A percentile compares a stretch with the other conserved stretches of the same genome.
These are phyloP conservation scores for Pseudogymnoascus sp. DNA, from an alignment of 2,329 filamentous ascomycete species.

Conservation along the genomic window DNA sequence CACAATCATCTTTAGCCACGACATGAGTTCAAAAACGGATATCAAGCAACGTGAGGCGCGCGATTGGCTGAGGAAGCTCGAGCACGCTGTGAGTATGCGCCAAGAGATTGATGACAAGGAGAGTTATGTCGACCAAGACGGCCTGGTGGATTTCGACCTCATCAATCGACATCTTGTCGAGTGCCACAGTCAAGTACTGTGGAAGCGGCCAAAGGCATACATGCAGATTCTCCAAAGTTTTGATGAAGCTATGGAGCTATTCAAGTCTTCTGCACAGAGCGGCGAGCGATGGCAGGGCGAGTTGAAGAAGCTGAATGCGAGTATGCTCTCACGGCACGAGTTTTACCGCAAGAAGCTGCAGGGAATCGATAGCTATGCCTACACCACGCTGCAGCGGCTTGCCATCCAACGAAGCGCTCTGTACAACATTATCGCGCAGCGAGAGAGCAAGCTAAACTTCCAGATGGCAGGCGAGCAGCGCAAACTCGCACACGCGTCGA, in stretches of 20 bases:
- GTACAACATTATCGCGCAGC: constrained; percentile 60
- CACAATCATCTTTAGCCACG: constrained; percentile 52
- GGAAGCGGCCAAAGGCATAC: constrained; percentile 58
- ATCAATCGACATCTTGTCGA: constrained; percentile 58
- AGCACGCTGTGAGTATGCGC: constrained; percentile 56
- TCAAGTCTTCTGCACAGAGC: constrained; percentile 3
- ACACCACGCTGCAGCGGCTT: constrained; percentile 53
- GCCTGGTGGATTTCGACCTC: constrained; percentile 50
- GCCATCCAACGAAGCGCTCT: constrained; percentile 55
- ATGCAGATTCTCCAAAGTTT: constrained; percentile 46
- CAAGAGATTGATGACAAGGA: constrained; percentile 30
- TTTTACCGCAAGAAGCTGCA: constrained; percentile 56
- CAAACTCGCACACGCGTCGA: constrained; percentile 33
- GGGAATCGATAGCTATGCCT: constrained; percentile 56
- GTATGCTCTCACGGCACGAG: constrained; percentile 47
- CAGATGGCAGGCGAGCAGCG: constrained; percentile 43
- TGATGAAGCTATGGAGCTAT: constrained; percentile 31
- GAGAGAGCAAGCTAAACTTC: constrained; percentile 56
- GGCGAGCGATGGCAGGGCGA: constrained; percentile 18
- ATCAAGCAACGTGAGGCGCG: constrained; percentile 55
- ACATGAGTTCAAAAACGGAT: constrained; percentile 49
- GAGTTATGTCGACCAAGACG: constrained; percentile 46
- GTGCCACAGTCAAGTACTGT: constrained; percentile 56
- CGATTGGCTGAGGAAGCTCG: constrained; percentile 54
- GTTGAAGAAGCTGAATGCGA: constrained; percentile 42